phyloP scores from a whole-genome alignment of 306 rosid genomes.

The Carpinus fangiana region DNA sequence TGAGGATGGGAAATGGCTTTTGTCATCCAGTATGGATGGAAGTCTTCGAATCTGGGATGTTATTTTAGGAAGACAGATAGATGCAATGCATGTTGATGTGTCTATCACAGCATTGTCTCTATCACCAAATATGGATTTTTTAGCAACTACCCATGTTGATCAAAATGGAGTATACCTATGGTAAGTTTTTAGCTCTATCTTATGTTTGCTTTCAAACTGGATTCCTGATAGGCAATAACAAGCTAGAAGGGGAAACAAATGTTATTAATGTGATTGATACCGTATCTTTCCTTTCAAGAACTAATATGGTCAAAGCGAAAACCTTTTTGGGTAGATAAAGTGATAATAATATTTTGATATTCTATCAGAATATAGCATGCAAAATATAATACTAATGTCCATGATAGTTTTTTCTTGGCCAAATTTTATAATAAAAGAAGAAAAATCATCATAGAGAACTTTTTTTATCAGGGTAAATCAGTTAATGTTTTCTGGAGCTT shows the following conservation, averaged over 20 bases:
- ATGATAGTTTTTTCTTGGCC: neutral
- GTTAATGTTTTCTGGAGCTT: conserved; percentile 64
- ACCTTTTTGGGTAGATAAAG: neutral
- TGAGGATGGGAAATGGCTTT: conserved; percentile 96
- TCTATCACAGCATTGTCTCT: conserved; percentile 79
- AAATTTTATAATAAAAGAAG: neutral
- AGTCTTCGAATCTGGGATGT: conserved; percentile 95
- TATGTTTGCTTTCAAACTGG: neutral
- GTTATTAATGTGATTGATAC: conserved; percentile 6
- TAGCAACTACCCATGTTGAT: conserved; percentile 91
- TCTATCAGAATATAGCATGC: conserved; percentile 1
- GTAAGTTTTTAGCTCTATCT: conserved; percentile 49
- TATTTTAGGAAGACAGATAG: conserved; percentile 82
- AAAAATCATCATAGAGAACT: conserved; percentile 12
- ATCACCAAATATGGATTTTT: conserved; percentile 90
- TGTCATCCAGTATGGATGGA: conserved; percentile 97
- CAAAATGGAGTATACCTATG: conserved; percentile 88
- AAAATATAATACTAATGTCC: neutral
- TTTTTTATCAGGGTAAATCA: conserved; percentile 67
- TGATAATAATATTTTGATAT: neutral
- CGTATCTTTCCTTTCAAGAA: neutral
- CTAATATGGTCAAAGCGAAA: neutral
- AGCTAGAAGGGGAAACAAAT: neutral
- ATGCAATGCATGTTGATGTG: conserved; percentile 74
- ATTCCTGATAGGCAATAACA: conserved; percentile 15